Base-by-base conservation (phyloP, 169 alveolate genomes). In the Perkinsus olseni region DNA sequence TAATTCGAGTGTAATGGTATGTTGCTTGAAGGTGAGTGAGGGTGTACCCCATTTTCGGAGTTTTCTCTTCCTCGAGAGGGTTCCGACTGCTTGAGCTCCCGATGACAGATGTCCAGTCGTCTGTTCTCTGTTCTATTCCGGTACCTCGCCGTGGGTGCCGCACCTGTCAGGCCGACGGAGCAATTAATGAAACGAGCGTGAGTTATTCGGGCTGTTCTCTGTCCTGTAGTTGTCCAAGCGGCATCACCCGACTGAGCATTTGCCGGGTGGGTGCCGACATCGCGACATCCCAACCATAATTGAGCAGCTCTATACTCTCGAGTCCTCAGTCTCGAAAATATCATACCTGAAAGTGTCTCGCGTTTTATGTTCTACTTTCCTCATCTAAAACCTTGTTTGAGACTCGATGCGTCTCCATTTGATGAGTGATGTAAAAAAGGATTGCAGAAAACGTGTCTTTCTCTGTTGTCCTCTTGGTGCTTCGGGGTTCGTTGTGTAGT, bases 241-340 rank as follows among this genome's bases (percentile, higher is more conserved):
- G 82, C 82, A 62, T 62, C 82, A 62, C 82, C 82, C 82, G 82
- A 62, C 82, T 62, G 28, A 28, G 82, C 82, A 62, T 21, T 62
- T 62, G 82, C 82, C 82, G 82, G 82, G 82, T 62, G 82, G 82
- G 82, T 62, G 82, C 82, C 82, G 82, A 62, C 28, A 62, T 24
- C 82, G 82, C 82, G 17, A 62, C 82, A 8, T 28, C 82, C 1
- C 34, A 13, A 62, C 1, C 82, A 40, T 40, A 3, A 3, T 40
- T 40, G 11, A n/a, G n/a, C n/a, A n/a, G n/a, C n/a, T n/a, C n/a
- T n/a, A n/a, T n/a, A n/a, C n/a, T n/a, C n/a, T n/a, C n/a, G n/a
- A n/a, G n/a, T n/a, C n/a, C n/a, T n/a, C n/a, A n/a, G n/a, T n/a
- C n/a, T n/a, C n/a, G n/a, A n/a, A n/a, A n/a, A n/a, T n/a, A n/a